Evolutionary conservation across 257 asterid species (phyloP).

Genomic region (Solanum ahanhuiri): DNA sequence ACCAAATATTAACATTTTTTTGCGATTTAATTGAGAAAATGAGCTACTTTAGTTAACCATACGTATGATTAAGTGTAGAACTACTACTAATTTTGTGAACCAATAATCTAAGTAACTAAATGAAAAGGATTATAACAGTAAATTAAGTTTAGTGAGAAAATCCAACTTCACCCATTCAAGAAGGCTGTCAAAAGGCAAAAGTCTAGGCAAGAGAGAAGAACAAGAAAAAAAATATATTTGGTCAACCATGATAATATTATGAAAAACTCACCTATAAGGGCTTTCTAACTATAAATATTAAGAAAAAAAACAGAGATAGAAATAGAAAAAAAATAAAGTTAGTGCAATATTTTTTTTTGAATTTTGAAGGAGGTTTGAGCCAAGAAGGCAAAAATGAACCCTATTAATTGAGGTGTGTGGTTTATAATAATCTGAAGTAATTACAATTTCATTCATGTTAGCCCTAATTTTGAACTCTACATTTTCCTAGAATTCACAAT

Average conservation of each 20-base stretch:
- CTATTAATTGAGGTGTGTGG: not conserved
- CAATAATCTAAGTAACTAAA: too few relatives aligned
- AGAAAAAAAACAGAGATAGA: not conserved
- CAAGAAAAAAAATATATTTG: not conserved
- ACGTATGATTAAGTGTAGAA: too few relatives aligned
- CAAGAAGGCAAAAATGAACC: not conserved
- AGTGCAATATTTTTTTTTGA: not conserved
- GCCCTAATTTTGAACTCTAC: not conserved
- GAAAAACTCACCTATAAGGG: not conserved
- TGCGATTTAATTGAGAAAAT: too few relatives aligned
- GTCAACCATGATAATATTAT: not conserved
- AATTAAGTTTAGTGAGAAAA: too few relatives aligned
- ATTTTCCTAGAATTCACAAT: not conserved
- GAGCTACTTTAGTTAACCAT: too few relatives aligned
- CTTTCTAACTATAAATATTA: not conserved
- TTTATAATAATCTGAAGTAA: not conserved
- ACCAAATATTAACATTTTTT: too few relatives aligned
- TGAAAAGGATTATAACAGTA: too few relatives aligned
- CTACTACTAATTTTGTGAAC: too few relatives aligned
- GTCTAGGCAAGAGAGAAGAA: not conserved
- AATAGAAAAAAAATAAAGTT: not conserved
- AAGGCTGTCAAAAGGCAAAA: not conserved
- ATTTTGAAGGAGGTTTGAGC: not conserved
- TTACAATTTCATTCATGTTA: not conserved
- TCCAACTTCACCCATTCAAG: not conserved